Conservation (phyloP, 2,329 filamentous ascomycete species). For the Verticillium klebahnii region DNA sequence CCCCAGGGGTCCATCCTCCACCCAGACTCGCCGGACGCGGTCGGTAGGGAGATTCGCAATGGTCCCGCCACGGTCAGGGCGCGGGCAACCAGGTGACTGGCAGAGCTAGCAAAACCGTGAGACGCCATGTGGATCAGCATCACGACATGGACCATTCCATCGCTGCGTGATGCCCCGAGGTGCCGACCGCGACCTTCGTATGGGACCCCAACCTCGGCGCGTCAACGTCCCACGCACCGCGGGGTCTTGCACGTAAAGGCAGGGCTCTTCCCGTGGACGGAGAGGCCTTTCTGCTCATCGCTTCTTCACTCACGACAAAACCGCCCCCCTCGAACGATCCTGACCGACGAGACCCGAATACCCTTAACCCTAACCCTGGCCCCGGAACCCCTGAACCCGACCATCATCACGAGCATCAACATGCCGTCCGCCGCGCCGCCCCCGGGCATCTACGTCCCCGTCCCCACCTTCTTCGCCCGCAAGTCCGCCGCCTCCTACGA, state of each 20-base stretch:
- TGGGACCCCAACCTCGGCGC: conserved; percentile 1
- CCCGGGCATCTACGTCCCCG: conserved; percentile 53
- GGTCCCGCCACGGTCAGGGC: neutral
- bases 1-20: neutral
- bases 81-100: neutral
- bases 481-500: conserved; percentile 37
- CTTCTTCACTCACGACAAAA: neutral
- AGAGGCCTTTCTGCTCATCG: too few species aligned
- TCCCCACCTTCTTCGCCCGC: conserved; percentile 58
- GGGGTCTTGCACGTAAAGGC: neutral
- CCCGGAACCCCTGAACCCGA: neutral
- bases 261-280: neutral
- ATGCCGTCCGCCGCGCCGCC: conserved; percentile 34
- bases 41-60: neutral
- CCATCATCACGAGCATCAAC: neutral
- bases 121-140: conserved; percentile 2
- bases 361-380: neutral
- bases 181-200: neutral
- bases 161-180: conserved; percentile 4
- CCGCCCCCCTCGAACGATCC: neutral
- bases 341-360: neutral
- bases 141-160: neutral
- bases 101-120: neutral
- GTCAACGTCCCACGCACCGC: neutral
- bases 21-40: too few species aligned